Conservation (phyloP, 345 rosid species). For the Hirschfeldia incana region DNA sequence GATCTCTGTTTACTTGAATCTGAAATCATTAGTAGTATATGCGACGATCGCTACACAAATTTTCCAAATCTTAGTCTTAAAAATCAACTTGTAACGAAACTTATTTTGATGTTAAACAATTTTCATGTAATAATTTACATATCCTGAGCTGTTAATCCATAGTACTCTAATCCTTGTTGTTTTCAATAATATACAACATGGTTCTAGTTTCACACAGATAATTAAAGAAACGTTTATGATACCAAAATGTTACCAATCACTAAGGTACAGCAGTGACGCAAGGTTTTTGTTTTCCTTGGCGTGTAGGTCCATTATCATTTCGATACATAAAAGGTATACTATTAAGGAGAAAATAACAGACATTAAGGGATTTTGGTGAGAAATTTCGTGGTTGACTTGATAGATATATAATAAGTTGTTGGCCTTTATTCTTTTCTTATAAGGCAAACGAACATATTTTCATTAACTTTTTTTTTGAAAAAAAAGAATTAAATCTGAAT, state of each 20-base stretch:
- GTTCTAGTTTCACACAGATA: background rate
- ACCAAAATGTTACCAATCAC: background rate
- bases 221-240: background rate
- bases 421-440: too few species aligned
- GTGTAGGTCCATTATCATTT: slow-evolving; percentile 4
- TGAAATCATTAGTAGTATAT: background rate
- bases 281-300: background rate
- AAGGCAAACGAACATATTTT: too few species aligned
- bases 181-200: background rate
- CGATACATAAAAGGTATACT: background rate
- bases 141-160: background rate
- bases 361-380: slow-evolving; percentile 26
- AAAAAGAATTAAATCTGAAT: too few species aligned
- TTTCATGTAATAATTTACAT: background rate
- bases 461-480: too few species aligned
- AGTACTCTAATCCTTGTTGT: background rate
- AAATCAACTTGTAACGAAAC: background rate
- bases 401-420: too few species aligned
- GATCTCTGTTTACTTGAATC: background rate
- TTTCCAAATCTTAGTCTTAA: background rate
- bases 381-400: slow-evolving; percentile 27
- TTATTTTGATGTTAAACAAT: background rate
- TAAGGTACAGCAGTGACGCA: background rate
- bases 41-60: background rate
- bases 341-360: background rate